Evolutionary conservation across 805 yeast genomes (phyloP).

Genomic region (Candida montana): DNA sequence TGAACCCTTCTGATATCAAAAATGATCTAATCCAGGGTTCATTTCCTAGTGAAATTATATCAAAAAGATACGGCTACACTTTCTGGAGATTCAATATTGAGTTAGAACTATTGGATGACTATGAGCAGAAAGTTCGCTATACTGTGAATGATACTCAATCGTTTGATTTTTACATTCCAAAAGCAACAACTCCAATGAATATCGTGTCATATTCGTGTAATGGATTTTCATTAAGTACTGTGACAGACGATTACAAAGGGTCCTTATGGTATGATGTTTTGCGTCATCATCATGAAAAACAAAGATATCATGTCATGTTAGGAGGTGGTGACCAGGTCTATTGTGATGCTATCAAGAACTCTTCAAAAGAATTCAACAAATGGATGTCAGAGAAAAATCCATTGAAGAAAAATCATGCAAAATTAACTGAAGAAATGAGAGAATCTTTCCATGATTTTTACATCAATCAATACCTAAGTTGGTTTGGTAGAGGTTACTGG

Average conservation of each 20-base stretch:
- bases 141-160: constrained; percentile 43
- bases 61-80: constrained; percentile 38
- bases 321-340: constrained; percentile 98
- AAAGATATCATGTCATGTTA: constrained; percentile 83
- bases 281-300: constrained; percentile 50
- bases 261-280: constrained; percentile 86
- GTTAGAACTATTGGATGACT: constrained; percentile 34
- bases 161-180: constrained; percentile 68
- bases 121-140: constrained; percentile 64
- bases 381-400: constrained; percentile 61
- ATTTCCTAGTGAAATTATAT: constrained; percentile 42
- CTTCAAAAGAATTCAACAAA: constrained; percentile 44
- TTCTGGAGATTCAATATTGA: constrained; percentile 66
- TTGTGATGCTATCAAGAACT: constrained; percentile 70
- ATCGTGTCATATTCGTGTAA: constrained; percentile 82
- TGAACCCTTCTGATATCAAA: constrained; percentile 10
- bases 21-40: constrained; percentile 31
- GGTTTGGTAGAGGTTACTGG: constrained; percentile 94
- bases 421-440: constrained; percentile 42
- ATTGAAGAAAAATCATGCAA: constrained; percentile 38
- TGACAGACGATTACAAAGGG: constrained; percentile 61
- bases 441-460: constrained; percentile 61
- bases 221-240: constrained; percentile 76
- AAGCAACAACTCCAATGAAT: constrained; percentile 64
- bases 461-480: constrained; percentile 64